Evolutionary conservation across 495 filamentous ascomycete species (phyloP), one percentile per base, ranked within the genome.

Genomic region (Xylaria acuta): DNA sequence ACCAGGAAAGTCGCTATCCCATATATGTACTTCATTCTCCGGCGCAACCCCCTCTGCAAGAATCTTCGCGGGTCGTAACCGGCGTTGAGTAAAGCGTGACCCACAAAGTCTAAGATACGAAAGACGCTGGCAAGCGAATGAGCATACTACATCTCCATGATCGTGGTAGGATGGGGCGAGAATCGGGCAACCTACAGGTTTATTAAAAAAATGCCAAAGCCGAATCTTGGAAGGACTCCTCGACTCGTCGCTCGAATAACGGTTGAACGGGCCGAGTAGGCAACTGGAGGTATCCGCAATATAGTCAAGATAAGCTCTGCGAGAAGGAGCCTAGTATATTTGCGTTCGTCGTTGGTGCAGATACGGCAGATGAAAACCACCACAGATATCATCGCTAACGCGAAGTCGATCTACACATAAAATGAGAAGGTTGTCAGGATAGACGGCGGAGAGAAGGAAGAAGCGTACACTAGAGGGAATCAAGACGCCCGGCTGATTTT

Each of bases 11-110:
- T 79, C 47, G 72, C 74, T 64, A 79, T 71, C 40, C 75, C 77
- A 51, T 76, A 79, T 40, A 79, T 54, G 32, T 74, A n/a, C 62
- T 79, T 79, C 67, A 71, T 76, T 53, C 63, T 76, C 20, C 74
- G 54, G 51, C 70, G 56, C 40, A 79, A 63, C 1, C 73, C 69
- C 51, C 67, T 75, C 59, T 76, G 67, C 14, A 79, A 73, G 36
- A 79, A 76, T 69, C 70, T 77, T 63, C 77, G 69, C n/a, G 77
- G 77, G 56, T 79, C 77, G 43, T 79, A 79, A 54, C 77, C 77
- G 40, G 74, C 73, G 43, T 79, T 79, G 12, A 79, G 76, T 18
- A 79, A 67, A 11, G 75, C 74, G 16, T 78, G 77, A 27, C 77
- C 77, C 34, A 76, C 71, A 49, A 77, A 73, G 36, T 79, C 77